A percentile compares a stretch with the other conserved stretches of the same genome.
Evolutionary conservation across 2,329 filamentous ascomycete species (phyloP).

Genomic region (Colletotrichum graminicola): DNA sequence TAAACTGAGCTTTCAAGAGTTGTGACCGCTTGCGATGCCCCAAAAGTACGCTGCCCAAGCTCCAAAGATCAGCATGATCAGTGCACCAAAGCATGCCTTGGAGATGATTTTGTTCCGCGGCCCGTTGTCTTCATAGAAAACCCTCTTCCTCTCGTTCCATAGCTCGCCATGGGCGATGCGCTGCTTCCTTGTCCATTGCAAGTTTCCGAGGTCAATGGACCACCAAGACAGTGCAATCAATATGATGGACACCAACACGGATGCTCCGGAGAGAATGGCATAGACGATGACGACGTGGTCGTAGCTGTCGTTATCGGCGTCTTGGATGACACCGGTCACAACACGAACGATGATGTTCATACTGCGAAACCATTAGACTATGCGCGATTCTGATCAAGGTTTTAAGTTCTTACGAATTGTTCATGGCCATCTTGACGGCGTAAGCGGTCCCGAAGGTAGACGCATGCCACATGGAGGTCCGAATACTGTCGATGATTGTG

Average conservation of each 20-base stretch:
- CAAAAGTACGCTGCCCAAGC: constrained; percentile 70
- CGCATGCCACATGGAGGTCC: constrained; percentile 70
- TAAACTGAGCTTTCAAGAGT: constrained; percentile 41
- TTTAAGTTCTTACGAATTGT: constrained; percentile 56
- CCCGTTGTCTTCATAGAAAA: constrained; percentile 51
- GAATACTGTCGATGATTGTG: constrained; percentile 70
- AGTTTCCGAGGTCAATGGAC: constrained; percentile 56
- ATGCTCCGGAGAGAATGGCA: constrained; percentile 63
- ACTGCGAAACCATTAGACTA: constrained; percentile 45
- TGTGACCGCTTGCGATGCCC: constrained; percentile 68
- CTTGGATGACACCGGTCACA: constrained; percentile 69
- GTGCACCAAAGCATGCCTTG: constrained; percentile 55
- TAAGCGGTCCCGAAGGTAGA: constrained; percentile 72
- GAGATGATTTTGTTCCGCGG: constrained; percentile 57
- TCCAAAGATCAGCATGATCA: constrained; percentile 63
- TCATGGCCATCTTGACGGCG: constrained; percentile 70
- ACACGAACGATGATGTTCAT: constrained; percentile 73
- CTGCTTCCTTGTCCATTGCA: constrained; percentile 71
- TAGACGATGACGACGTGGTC: constrained; percentile 68
- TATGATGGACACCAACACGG: constrained; percentile 58
- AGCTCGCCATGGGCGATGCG: constrained; percentile 59
- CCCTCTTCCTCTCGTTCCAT: constrained; percentile 52
- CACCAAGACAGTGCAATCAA: constrained; percentile 54
- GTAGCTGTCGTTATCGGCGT: constrained; percentile 68
- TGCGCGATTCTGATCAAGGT: accelerated